A percentile compares a stretch with the other conserved stretches of the same genome.
These are phyloP conservation scores for Leptosphaerulina australis DNA, from an alignment of 2,329 filamentous ascomycete genomes.

Conservation along the genomic window DNA sequence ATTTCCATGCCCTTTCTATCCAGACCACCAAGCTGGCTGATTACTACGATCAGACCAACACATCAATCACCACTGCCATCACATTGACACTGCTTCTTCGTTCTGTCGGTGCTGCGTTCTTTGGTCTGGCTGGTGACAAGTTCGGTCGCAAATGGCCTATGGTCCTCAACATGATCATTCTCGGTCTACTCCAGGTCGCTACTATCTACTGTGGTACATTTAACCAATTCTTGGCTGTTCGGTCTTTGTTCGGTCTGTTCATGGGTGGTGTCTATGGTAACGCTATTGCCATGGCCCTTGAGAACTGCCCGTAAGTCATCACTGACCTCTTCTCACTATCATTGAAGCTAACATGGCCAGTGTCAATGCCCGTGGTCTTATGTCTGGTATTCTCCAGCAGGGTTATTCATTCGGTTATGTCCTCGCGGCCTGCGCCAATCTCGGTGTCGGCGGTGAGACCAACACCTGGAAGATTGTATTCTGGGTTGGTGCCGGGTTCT, in stretches of 20 bases:
- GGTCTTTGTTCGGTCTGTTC: conserved; percentile 75
- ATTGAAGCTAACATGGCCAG: conserved; percentile 26
- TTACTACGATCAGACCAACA: conserved; percentile 65
- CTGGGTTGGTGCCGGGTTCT: conserved; percentile 72
- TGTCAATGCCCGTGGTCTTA: conserved; percentile 72
- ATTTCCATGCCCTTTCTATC: conserved; percentile 81
- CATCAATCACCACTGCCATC: conserved; percentile 75
- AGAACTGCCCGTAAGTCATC: conserved; percentile 67
- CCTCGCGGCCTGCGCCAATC: conserved; percentile 74
- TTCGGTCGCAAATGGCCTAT: conserved; percentile 86
- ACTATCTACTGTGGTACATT: conserved; percentile 79
- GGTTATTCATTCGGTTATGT: conserved; percentile 83
- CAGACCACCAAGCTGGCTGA: conserved; percentile 73
- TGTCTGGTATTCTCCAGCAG: conserved; percentile 82
- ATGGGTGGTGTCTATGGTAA: conserved; percentile 85
- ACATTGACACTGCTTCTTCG: conserved; percentile 76
- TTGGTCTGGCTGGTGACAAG: conserved; percentile 78
- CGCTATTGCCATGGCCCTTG: conserved; percentile 77
- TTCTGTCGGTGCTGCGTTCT: conserved; percentile 74
- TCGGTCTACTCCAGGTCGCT: conserved; percentile 73
- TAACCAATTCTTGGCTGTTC: conserved; percentile 73
- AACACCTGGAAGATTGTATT: conserved; percentile 77
- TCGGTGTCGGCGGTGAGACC: conserved; percentile 69
- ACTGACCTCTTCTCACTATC: conserved; percentile 20
- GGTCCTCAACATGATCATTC: conserved; percentile 77